A percentile compares a stretch with the other conserved stretches of the same genome.
These are phyloP conservation scores for Mollisiaceae sp. DNA, from an alignment of 2,329 filamentous ascomycete species.

Conservation along the genomic window DNA sequence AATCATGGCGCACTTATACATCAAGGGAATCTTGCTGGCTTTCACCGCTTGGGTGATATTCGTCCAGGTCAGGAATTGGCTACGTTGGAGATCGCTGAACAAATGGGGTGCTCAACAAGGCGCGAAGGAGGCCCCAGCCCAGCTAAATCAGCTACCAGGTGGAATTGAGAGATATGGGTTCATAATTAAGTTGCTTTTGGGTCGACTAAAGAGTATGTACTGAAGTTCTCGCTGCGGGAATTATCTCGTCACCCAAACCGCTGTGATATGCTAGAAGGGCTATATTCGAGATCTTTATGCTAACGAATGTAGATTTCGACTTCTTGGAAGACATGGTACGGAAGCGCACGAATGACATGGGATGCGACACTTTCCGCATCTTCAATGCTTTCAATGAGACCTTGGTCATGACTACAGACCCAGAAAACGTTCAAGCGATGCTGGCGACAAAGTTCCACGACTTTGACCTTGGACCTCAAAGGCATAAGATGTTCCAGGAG, in stretches of 20 bases:
- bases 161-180: slow-evolving; percentile 28
- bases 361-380: slow-evolving; percentile 26
- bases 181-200: neutral
- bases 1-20: slow-evolving; percentile 21
- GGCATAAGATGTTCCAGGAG: slow-evolving; percentile 40
- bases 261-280: no score
- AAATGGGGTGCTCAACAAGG: slow-evolving; percentile 32
- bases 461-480: slow-evolving; percentile 43
- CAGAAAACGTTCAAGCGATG: slow-evolving; percentile 42
- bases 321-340: slow-evolving; percentile 34
- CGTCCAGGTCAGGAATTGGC: slow-evolving; percentile 23
- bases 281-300: neutral
- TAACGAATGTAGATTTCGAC: slow-evolving; percentile 30
- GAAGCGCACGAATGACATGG: slow-evolving; percentile 21
- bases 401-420: slow-evolving; percentile 50
- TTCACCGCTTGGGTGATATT: slow-evolving; percentile 25
- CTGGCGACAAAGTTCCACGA: slow-evolving; percentile 44
- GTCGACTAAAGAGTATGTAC: slow-evolving; percentile 1
- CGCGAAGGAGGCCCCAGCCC: slow-evolving; percentile 25
- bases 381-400: slow-evolving; percentile 35
- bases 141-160: slow-evolving; percentile 30
- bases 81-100: slow-evolving; percentile 29
- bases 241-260: no score
- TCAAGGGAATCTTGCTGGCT: slow-evolving; percentile 15
- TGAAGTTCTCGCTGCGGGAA: neutral